A percentile compares a stretch with the other conserved stretches of the same genome.
Conservation (phyloP, 129 eudicot genomes). For the Ambrosia artemisiifolia region DNA sequence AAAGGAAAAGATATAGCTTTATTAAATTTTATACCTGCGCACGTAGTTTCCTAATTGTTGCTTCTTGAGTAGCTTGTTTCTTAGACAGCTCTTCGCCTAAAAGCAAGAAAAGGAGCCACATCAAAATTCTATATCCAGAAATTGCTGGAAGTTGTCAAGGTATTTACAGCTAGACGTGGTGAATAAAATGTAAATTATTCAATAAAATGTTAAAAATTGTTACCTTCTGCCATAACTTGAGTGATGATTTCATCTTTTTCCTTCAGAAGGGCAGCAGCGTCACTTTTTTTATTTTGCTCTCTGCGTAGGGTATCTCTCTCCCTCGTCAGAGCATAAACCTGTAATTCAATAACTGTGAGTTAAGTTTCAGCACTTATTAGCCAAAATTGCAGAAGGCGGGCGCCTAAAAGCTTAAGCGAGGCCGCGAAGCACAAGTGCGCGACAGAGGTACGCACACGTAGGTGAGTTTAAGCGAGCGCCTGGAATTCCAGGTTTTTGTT, state of each 20-base stretch:
- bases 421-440: no score
- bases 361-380: neutral
- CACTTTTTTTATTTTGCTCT: slow-evolving; percentile 72
- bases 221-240: neutral
- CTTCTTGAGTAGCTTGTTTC: slow-evolving; percentile 99
- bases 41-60: slow-evolving; percentile 81
- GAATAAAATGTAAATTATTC: no score
- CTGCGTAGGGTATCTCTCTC: slow-evolving; percentile 97
- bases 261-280: neutral
- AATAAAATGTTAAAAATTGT: neutral
- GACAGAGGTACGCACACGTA: no score
- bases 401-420: no score
- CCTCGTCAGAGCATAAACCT: slow-evolving; percentile 95
- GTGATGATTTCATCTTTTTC: neutral
- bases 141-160: neutral
- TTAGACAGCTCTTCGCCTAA: slow-evolving; percentile 93
- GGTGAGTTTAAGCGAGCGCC: no score
- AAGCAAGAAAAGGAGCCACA: slow-evolving; percentile 20
- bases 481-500: no score
- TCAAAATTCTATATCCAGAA: neutral
- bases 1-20: neutral
- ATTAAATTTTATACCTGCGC: slow-evolving; percentile 59
- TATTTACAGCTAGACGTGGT: no score
- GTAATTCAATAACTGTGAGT: neutral
- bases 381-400: no score